Evolutionary conservation across 1,139 yeast genomes (phyloP), one percentile per base, ranked within the genome.

Genomic region (Groenewaldozyma auringiensis): DNA sequence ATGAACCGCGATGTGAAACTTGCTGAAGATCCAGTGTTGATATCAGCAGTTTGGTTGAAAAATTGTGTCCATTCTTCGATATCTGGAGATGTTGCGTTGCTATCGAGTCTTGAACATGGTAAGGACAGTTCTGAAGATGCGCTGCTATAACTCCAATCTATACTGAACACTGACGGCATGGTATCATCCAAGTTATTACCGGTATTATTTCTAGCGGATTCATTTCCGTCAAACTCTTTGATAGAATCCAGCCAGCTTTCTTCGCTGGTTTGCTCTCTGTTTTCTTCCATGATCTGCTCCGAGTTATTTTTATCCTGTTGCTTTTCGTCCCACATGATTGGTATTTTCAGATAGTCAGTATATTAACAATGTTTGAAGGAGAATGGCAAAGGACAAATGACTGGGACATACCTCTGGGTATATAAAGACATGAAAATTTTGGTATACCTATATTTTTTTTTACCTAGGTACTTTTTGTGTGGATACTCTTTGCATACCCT

Each of bases 31-130:
- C 29, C 38, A 9, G 22, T 17, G 14, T n/a, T 20, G 21, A n/a
- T 4, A 20, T 35, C 22, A 11, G 38, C 16, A 8, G 38, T 11
- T 6, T 16, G 25, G 38, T 20, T 35, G 16, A 35, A 35, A 35
- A 14, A 35, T n/a, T 35, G 38, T 4, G 21, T n/a, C 38, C 38
- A 35, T 14, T 33, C 36, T 14, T 33, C 36, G 6, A 33, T 17
- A 9, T 14, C 36, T 33, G 18, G 18, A 11, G 29, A 25, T 6
- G 29, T 25, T 11, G 11, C 29, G 11, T 25, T 25, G 11, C 29
- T 25, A 25, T 25, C 29, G 11, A 25, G 29, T 25, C 29, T 6
- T 8, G 29, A 25, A 25, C 29, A 8, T 8, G 29, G 11, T 11
- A 25, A 25, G 6, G 29, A 25, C 6, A 25, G 29, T 11, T 25